Evolutionary conservation across 2,329 filamentous ascomycete genomes (phyloP).

Genomic region (Grosmannia serpens): DNA sequence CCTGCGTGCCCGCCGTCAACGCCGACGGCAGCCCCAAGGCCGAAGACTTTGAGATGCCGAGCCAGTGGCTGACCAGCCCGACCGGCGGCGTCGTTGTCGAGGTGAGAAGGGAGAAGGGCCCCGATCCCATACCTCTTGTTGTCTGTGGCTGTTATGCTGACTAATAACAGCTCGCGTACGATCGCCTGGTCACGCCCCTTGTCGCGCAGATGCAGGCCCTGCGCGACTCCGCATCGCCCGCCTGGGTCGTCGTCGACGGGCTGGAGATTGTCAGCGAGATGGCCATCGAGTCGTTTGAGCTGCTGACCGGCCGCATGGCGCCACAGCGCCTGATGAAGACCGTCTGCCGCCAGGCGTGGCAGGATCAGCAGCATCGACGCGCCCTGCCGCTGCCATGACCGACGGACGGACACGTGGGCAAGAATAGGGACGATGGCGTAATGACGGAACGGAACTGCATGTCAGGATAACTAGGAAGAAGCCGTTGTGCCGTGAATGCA

Average conservation of each 20-base stretch:
- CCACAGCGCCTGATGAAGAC: constrained; percentile 57
- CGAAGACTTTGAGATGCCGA: constrained; percentile 58
- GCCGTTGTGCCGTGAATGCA: background rate
- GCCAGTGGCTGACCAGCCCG: constrained; percentile 56
- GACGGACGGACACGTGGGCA: background rate
- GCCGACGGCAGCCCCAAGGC: constrained; percentile 49
- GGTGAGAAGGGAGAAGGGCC: constrained; percentile 16
- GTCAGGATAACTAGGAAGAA: background rate
- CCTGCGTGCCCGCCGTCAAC: constrained; percentile 57
- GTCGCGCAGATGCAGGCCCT: constrained; percentile 50
- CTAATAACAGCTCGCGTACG: constrained; percentile 46
- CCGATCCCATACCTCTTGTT: constrained; percentile 4
- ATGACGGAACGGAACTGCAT: background rate
- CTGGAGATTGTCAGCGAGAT: constrained; percentile 63
- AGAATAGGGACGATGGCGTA: background rate
- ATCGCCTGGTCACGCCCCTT: constrained; percentile 57
- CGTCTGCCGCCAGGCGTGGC: constrained; percentile 35
- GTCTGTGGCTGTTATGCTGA: background rate
- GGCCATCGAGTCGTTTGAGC: constrained; percentile 64
- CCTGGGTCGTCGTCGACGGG: constrained; percentile 63
- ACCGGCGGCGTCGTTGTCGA: constrained; percentile 66
- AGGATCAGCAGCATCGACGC: constrained; percentile 20
- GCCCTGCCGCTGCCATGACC: background rate
- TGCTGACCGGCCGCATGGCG: constrained; percentile 62
- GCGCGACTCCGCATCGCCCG: constrained; percentile 35